These are phyloP conservation scores for Plasmodium gallinaceum DNA, from an alignment of 169 alveolate species.

Conservation along the genomic window DNA sequence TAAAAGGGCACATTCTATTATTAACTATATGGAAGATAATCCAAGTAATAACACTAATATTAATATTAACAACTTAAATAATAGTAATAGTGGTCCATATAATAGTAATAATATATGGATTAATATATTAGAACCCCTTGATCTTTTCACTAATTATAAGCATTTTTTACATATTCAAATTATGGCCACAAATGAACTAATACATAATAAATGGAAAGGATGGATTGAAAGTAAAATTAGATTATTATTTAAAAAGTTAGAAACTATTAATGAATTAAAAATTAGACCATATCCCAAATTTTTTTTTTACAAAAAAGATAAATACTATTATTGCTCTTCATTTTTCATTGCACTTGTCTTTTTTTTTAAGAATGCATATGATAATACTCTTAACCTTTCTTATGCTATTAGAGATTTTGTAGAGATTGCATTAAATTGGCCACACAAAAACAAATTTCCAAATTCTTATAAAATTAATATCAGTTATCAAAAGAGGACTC, in stretches of 20 bases:
- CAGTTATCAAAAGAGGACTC: slow-evolving; percentile 52
- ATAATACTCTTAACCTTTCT: slow-evolving; percentile 60
- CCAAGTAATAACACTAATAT: slow-evolving; percentile 42
- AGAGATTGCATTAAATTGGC: slow-evolving; percentile 66
- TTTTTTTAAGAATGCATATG: slow-evolving; percentile 51
- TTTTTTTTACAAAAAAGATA: slow-evolving; percentile 49
- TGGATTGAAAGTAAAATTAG: slow-evolving; percentile 90
- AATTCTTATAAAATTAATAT: slow-evolving; percentile 59
- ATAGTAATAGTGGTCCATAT: background rate
- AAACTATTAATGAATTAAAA: slow-evolving; percentile 83
- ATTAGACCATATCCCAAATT: slow-evolving; percentile 88
- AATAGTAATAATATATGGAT: slow-evolving; percentile 79
- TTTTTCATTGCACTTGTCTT: slow-evolving; percentile 61
- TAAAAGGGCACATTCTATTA: slow-evolving; percentile 83
- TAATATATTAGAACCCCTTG: slow-evolving; percentile 83
- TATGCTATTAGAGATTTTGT: slow-evolving; percentile 69
- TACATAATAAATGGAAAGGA: slow-evolving; percentile 88
- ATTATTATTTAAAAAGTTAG: slow-evolving; percentile 86
- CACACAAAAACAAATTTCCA: slow-evolving; percentile 48
- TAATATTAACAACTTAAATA: background rate
- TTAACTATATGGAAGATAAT: slow-evolving; percentile 75
- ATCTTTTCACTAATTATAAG: slow-evolving; percentile 84
- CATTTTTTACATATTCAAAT: slow-evolving; percentile 88
- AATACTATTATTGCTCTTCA: slow-evolving; percentile 40
- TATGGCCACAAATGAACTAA: slow-evolving; percentile 85